Conservation (phyloP, 805 yeast species). For the Lachancea quebecensis region DNA sequence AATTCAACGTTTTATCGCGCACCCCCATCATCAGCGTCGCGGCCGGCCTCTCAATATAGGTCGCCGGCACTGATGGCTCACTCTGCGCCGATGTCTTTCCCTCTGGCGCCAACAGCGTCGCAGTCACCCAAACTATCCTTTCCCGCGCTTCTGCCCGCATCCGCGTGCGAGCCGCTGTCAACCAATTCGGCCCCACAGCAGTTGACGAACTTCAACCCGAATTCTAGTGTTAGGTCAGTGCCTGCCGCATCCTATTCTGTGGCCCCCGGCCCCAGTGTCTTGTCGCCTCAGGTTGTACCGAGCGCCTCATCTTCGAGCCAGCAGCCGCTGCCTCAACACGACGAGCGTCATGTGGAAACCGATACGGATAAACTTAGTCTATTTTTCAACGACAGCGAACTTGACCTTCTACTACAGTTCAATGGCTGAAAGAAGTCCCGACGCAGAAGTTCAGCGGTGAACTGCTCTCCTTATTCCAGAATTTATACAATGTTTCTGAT, state of each 20-base stretch:
- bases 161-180: not conserved
- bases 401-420: constrained; percentile 8
- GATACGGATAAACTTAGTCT: constrained; percentile 8
- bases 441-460: not conserved
- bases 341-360: constrained; percentile 1
- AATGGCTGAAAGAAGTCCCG: not conserved
- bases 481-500: too few species aligned
- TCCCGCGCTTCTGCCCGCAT: not conserved
- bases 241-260: too few species aligned
- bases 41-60: not conserved
- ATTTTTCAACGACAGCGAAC: constrained; percentile 9
- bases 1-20: not conserved
- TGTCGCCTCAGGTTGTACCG: not conserved
- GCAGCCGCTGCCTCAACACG: not conserved
- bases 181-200: not conserved
- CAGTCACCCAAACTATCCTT: not conserved
- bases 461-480: not conserved
- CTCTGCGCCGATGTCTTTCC: not conserved
- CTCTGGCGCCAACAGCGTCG: not conserved
- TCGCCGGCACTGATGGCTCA: not conserved
- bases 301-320: not conserved
- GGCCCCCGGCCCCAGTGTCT: too few species aligned
- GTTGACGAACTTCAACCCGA: too few species aligned
- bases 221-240: too few species aligned
- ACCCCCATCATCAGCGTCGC: not conserved